Base-by-base conservation (phyloP, 2,329 filamentous ascomycete species). In the Graphilbum fragrans region DNA sequence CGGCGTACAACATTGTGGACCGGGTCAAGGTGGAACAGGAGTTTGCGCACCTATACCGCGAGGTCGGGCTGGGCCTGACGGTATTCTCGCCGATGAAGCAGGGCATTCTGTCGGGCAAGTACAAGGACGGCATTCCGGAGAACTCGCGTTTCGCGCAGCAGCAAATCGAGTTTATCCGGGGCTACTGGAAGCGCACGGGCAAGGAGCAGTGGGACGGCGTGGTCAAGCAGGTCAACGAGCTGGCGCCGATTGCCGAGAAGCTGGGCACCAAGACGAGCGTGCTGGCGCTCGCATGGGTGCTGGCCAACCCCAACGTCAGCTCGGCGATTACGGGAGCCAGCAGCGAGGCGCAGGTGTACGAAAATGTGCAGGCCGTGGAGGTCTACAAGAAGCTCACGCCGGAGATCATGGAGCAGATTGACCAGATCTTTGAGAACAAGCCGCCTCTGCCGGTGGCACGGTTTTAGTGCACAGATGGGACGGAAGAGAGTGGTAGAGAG, bases 1-100 rank as follows among this genome's bases (percentile, higher is more conserved):
- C 79, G 0, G 65, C 72, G 47, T 83, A 83, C 62, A 82, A 81
- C 60, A 66, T 82, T 50, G 62, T 82, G 3, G 59, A 60, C 21
- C 70, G 80, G 23, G 38, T 39, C 47, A 72, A 72, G 51, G 77
- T 82, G 16, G 49, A 51, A 45, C 41, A 42, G 22, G 74, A 78
- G 54, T 77, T 72, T 52, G 66, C 64, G 16, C 71, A 72, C 25
- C 55, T 78, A 9, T 78, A 67, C 58, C 58, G 74, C 45, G 68
- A 76, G 54, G 69, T 66, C 57, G 58, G 69, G 41, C 71, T 74
- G 48, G 73, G 74, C 20, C 69, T 72, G 34, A 64, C 61, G 18
- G 58, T 58, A 51, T 75, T 70, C 68, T 67, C 61, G 17, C 70
- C 74, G n/a, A 60, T 77, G 20, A 68, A 66, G 29, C 43, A 64